phyloP scores from a whole-genome alignment of 805 yeast genomes.

The Saccharomycopsis schoenii region DNA sequence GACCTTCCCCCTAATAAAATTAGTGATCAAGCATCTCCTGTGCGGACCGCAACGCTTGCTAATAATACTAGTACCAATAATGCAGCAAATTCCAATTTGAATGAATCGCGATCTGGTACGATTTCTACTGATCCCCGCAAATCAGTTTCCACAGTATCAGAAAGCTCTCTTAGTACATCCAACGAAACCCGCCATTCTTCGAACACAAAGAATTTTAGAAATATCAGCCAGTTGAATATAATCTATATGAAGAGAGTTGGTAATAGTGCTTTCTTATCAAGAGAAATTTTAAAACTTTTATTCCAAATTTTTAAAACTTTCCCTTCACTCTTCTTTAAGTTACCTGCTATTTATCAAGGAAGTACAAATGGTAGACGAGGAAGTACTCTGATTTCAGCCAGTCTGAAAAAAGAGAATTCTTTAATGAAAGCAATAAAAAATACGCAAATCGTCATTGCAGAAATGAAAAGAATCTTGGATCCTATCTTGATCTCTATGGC shows the following conservation, averaged over 20 bases:
- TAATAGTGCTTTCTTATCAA: conserved; percentile 13
- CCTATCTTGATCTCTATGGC: conserved; percentile 14
- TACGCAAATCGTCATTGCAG: conserved; percentile 4
- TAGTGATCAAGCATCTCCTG: neutral
- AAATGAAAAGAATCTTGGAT: conserved; percentile 12
- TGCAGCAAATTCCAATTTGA: neutral
- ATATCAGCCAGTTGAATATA: conserved; percentile 1
- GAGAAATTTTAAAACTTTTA: conserved; percentile 17
- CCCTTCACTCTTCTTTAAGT: conserved; percentile 12
- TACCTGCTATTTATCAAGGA: conserved; percentile 10
- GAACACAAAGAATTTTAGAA: neutral
- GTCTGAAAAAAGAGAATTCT: neutral
- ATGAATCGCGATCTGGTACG: neutral
- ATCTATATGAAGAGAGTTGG: conserved; percentile 13
- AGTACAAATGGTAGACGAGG: neutral
- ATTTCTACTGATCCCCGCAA: neutral
- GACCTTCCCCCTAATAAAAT: neutral
- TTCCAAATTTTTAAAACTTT: conserved; percentile 14
- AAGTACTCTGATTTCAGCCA: neutral
- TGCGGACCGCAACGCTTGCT: neutral
- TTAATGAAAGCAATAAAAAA: conserved; percentile 3
- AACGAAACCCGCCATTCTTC: neutral
- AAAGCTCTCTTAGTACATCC: neutral
- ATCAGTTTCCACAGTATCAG: neutral
- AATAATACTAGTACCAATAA: neutral